Percentiles rank a stretch among this genome's conserved stretches.
Evolutionary conservation across 352 stramenopile genomes (phyloP).

Genomic region (Globisporangium solare): DNA sequence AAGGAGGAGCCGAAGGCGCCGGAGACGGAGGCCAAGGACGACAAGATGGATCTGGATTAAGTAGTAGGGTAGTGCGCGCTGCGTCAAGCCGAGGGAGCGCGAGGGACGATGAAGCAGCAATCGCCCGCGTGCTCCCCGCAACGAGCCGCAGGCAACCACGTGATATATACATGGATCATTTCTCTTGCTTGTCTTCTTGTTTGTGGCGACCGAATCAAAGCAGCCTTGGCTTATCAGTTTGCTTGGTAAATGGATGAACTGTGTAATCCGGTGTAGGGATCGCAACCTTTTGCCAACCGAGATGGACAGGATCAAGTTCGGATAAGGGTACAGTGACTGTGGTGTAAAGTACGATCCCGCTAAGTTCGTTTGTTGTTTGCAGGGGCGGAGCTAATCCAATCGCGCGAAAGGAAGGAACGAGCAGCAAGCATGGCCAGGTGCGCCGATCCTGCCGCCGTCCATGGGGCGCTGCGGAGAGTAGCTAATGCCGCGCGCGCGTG

Average conservation of each 20-base stretch:
- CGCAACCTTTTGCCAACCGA: background rate
- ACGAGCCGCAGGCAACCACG: background rate
- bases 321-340: background rate
- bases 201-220: background rate
- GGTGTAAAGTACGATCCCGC: background rate
- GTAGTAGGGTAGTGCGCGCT: background rate
- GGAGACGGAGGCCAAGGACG: constrained; percentile 40
- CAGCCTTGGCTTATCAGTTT: background rate
- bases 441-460: background rate
- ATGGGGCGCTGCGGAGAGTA: too few relatives aligned
- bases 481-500: too few relatives aligned
- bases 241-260: background rate
- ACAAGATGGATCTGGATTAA: constrained; percentile 89
- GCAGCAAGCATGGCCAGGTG: constrained; percentile 14
- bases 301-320: background rate
- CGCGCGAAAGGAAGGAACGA: background rate
- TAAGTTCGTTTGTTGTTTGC: background rate
- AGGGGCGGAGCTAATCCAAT: background rate
- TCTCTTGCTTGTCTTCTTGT: too few relatives aligned
- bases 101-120: background rate
- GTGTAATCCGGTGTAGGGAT: background rate
- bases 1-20: constrained; percentile 25
- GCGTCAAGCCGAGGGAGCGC: background rate
- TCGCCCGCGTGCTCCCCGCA: background rate
- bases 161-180: constrained; percentile 14